Base-by-base conservation (phyloP, 805 yeast genomes). In the Candida taoyuanica region DNA sequence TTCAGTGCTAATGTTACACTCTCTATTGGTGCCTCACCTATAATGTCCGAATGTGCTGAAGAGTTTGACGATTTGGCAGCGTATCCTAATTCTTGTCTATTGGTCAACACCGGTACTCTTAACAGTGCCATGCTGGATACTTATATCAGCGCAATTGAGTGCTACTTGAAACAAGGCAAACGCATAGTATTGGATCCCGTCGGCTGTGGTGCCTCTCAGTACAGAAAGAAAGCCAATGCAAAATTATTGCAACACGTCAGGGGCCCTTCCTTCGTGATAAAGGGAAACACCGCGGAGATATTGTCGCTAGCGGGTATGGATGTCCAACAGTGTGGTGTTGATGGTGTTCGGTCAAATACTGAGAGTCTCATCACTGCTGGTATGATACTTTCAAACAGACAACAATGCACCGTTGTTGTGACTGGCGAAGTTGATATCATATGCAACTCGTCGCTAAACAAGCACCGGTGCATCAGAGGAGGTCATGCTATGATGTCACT, bases 181-280 rank as follows among this genome's bases (percentile, higher is more conserved):
- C 89, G 85, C 4, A 71, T 88, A 23, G 75, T 88, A 0, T 80
- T 83, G 48, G 97, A 88, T 58, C 97, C 96, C 1, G 96, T 88
- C n/a, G 97, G 88, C 1, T 86, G 81, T 28, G 95, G 95, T 19
- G 96, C 96, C 0, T 71, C 95, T 0, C 40, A 53, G 4, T 70
- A 74, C 5, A 68, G 97, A 42, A 63, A 64, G 28, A 51, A 59
- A 3, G 64, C 77, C 14, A 73, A 78, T 36, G 56, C 64, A 19
- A 54, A 56, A 1, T 49, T 87, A 8, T 57, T 88, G 23, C 67
- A 78, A 26, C 57, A 67, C 11, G 87, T 86, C 1, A 73, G 70
- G 50, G 71, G 68, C 44, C 65, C 75, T 21, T 26, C 29, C 5
- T 24, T 36, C n/a, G 87, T 83, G 19, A 78, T 88, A 47, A 86